Base-by-base conservation (phyloP, 2,329 filamentous ascomycete species). In the Trichoderma brevicompactum region DNA sequence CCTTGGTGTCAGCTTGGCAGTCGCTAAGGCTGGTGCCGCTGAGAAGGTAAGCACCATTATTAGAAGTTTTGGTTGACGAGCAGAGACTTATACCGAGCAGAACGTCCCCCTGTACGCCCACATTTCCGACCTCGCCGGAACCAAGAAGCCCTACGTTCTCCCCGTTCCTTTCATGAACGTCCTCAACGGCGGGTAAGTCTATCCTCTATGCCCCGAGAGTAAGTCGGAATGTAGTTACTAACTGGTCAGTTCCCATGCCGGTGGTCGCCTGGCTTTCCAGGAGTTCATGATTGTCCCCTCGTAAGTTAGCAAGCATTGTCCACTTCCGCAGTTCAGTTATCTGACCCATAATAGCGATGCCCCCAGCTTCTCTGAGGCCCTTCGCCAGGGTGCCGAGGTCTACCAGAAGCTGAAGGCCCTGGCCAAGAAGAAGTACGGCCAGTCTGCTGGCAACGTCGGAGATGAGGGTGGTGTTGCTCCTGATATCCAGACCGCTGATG, bases 381-480 rank as follows among this genome's bases (percentile, higher is more conserved):
- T 99, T 83, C 94, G 94, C 80, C 92, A 96, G 83, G 95, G 95
- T 80, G 83, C 94, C 74, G 95, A 99, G 84, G 93, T 97, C 75
- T 99, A 99, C 90, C 94, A 98, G 83, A 91, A 92, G 83, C 91
- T 99, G 76, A 99, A 99, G 91, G 76, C 86, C 75, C 88, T 98
- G 69, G 94, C 95, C 80, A 98, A 98, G 92, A 95, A 97, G 92
- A 95, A 92, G 87, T 99, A 99, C 81, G 95, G 95, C 78, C 94
- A 97, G 83, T 97, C 95, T 70, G 95, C 95, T 72, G 95, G 94
- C 80, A 99, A 99, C 80, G 95, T 99, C 72, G 95, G 95, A 82
- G 95, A 99, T 79, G 95, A 99, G 89, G 95, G 95, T 87, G 95
- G 95, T 90, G 95, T 99, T 77, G 95, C 95, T 74, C 95, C 95